Percentiles rank a stretch among this genome's conserved stretches.
phyloP scores from a whole-genome alignment of 78 protist genomes.

The Planoprotostelium fungivorum region DNA sequence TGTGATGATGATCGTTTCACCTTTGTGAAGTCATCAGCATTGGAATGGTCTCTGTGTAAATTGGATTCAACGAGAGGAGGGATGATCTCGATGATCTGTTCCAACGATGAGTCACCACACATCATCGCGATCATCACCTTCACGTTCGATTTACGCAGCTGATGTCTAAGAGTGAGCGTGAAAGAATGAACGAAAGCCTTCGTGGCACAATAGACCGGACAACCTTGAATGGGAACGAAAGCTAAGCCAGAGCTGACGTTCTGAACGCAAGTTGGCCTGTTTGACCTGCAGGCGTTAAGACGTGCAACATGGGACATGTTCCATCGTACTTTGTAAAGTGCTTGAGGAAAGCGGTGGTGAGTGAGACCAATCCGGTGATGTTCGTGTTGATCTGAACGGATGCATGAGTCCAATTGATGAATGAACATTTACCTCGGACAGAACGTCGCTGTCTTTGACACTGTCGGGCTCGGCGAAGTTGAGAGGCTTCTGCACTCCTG shows the following conservation, averaged over 20 bases:
- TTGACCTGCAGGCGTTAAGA: not conserved
- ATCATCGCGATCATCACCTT: not conserved
- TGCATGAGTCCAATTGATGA: not conserved
- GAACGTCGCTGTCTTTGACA: not conserved
- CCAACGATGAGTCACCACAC: not conserved
- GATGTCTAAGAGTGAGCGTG: not conserved
- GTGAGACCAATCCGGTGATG: not conserved
- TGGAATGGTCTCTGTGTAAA: not conserved
- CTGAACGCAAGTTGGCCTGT: not conserved
- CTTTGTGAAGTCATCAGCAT: not conserved
- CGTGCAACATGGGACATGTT: not conserved
- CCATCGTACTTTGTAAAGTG: not conserved
- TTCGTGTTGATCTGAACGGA: not conserved
- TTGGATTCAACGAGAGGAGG: not conserved
- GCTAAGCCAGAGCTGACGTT: not conserved
- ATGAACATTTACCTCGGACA: not conserved
- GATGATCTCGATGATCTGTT: not conserved
- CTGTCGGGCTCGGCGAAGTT: not conserved
- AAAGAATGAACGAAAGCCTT: not conserved
- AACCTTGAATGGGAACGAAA: not conserved
- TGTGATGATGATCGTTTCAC: no score
- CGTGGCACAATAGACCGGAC: not conserved
- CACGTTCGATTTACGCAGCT: not conserved
- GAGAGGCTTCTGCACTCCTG: not conserved
- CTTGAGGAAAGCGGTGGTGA: not conserved